A percentile compares a stretch with the other conserved stretches of the same genome.
phyloP scores from a whole-genome alignment of 1,284 basidiomycete species.

The Naganishia sp. region DNA sequence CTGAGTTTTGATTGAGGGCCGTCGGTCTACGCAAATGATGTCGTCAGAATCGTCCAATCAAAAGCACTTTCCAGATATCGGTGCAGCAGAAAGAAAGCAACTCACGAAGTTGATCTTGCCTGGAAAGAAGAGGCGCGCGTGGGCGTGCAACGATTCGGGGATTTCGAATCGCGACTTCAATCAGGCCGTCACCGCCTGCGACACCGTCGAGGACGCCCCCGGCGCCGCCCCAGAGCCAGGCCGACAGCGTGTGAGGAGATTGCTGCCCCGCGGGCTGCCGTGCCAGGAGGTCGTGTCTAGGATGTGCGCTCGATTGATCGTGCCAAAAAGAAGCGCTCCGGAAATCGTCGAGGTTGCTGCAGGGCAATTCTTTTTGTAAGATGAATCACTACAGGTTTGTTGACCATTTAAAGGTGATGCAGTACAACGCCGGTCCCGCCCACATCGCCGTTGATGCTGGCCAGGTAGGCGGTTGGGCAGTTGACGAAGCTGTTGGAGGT shows the following conservation, averaged over 20 bases:
- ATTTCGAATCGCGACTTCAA: conserved; percentile 1
- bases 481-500: too few species aligned
- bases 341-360: too few species aligned
- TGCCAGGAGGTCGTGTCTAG: too few species aligned
- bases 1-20: conserved; percentile 28
- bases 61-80: not conserved
- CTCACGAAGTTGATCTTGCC: conserved; percentile 30
- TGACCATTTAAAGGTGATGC: too few species aligned
- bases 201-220: conserved; percentile 13
- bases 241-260: not conserved
- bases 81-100: not conserved
- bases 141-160: not conserved
- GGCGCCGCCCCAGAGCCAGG: conserved; percentile 9
- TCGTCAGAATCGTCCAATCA: conserved; percentile 12
- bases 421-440: not conserved
- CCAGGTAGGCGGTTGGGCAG: too few species aligned
- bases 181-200: conserved; percentile 3
- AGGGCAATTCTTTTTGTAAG: too few species aligned
- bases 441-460: not conserved
- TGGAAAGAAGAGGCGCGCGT: conserved; percentile 6
- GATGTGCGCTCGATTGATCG: too few species aligned
- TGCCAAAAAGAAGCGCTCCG: too few species aligned
- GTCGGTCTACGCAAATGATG: conserved; percentile 19
- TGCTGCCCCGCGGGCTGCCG: not conserved
- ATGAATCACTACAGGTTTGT: too few species aligned